Conservation (phyloP, 768 basidiomycete species). For the Agrocybe chaxingu region DNA sequence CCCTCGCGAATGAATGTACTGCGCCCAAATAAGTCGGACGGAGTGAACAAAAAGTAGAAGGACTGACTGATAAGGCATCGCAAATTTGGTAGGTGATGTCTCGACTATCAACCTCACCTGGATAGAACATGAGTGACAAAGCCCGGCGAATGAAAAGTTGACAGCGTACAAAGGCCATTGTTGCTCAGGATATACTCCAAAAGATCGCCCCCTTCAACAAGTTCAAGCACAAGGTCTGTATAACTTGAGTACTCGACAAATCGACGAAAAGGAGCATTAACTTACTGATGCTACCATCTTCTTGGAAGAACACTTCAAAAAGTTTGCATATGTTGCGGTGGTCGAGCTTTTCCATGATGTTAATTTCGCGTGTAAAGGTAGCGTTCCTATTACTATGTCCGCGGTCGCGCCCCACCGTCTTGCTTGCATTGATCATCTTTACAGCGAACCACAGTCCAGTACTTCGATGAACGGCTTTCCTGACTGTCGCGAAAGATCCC, state of each 20-base stretch:
- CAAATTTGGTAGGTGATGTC: conserved; percentile 84
- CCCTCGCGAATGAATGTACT: conserved; percentile 70
- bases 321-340: conserved; percentile 84
- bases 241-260: conserved; percentile 9
- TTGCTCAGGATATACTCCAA: conserved; percentile 70
- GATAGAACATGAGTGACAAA: conserved; percentile 2
- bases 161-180: conserved; percentile 55
- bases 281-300: conserved; percentile 57
- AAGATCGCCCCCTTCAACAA: conserved; percentile 85
- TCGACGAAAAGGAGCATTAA: conserved; percentile 12
- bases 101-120: conserved; percentile 55
- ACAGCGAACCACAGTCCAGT: conserved; percentile 81
- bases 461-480: conserved; percentile 69
- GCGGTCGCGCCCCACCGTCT: conserved; percentile 28
- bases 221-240: conserved; percentile 78
- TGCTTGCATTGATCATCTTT: conserved; percentile 75
- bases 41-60: neutral
- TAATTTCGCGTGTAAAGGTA: conserved; percentile 67
- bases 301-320: conserved; percentile 72
- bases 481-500: conserved; percentile 89
- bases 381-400: conserved; percentile 20
- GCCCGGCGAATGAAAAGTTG: neutral
- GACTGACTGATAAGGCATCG: conserved; percentile 64
- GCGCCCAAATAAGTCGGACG: neutral
- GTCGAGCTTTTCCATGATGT: conserved; percentile 70